A percentile compares a stretch with the other conserved stretches of the same genome.
These are phyloP conservation scores for Cordia subcordata DNA, from an alignment of 257 asterid species.

Conservation along the genomic window DNA sequence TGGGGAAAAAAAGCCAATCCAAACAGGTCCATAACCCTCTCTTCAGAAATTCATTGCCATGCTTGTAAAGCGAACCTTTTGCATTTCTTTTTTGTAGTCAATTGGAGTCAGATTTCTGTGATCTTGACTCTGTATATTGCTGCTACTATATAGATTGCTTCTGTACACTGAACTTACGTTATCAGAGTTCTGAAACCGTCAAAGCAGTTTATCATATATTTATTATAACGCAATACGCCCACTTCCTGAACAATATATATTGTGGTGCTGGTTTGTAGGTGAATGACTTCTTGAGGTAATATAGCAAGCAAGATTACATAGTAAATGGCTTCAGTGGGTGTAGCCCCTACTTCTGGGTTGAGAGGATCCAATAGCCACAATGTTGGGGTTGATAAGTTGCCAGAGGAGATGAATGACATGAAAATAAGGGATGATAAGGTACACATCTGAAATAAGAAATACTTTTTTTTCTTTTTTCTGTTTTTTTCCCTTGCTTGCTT, in stretches of 20 bases:
- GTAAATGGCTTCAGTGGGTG: constrained; percentile 19
- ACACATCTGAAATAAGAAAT: background rate
- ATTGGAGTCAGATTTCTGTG: too few relatives aligned
- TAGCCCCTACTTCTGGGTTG: constrained; percentile 30
- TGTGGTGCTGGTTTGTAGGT: constrained; percentile 29
- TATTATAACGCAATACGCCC: too few relatives aligned
- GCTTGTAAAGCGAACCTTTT: too few relatives aligned
- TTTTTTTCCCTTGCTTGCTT: background rate
- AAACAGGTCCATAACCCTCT: too few relatives aligned
- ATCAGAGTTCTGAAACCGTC: too few relatives aligned
- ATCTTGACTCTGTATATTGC: too few relatives aligned
- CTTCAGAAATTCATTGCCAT: too few relatives aligned
- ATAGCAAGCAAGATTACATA: constrained; percentile 20
- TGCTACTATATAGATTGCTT: too few relatives aligned
- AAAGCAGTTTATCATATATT: too few relatives aligned
- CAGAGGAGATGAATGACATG: constrained; percentile 32
- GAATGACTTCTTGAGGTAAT: constrained; percentile 47
- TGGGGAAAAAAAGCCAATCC: too few relatives aligned
- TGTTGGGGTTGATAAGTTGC: constrained; percentile 25
- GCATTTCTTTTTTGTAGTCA: too few relatives aligned
- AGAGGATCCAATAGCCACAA: constrained; percentile 24
- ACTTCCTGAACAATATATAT: background rate
- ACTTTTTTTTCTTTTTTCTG: background rate
- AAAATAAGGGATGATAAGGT: constrained; percentile 31
- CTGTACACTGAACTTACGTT: too few relatives aligned